Percentiles rank a stretch among this genome's conserved stretches.
These are phyloP conservation scores for Hypoxylon subgilvum DNA, from an alignment of 495 filamentous ascomycete species.

Conservation along the genomic window DNA sequence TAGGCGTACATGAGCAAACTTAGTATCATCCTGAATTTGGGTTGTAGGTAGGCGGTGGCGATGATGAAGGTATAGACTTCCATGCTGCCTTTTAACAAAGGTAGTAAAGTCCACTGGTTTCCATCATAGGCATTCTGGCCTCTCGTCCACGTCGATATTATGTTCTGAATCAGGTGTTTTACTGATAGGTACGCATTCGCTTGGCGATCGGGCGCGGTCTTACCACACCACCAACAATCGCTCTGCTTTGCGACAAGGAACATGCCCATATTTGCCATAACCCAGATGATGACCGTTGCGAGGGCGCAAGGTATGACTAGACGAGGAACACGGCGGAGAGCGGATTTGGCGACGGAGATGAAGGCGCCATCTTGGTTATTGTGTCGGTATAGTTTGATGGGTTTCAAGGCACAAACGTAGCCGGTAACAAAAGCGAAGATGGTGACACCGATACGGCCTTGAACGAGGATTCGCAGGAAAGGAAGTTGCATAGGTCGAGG, in stretches of 20 bases:
- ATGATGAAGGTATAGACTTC: constrained; percentile 63
- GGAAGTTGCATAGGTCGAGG: constrained; percentile 65
- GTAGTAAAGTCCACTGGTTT: constrained; percentile 71
- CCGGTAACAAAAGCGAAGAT: constrained; percentile 72
- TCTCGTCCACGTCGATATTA: constrained; percentile 64
- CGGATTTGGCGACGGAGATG: constrained; percentile 62
- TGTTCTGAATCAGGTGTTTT: constrained; percentile 50
- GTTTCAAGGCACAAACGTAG: constrained; percentile 71
- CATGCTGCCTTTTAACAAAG: constrained; percentile 66
- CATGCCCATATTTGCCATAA: constrained; percentile 62
- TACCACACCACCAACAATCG: constrained; percentile 66
- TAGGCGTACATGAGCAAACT: constrained; percentile 59
- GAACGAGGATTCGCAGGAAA: constrained; percentile 65
- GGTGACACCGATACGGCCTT: constrained; percentile 68
- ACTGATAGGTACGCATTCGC: constrained; percentile 43
- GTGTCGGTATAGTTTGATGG: constrained; percentile 63
- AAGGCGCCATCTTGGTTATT: constrained; percentile 62
- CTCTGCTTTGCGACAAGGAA: constrained; percentile 62
- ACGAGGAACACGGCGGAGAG: constrained; percentile 68
- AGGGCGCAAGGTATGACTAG: constrained; percentile 66
- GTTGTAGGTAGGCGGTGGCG: constrained; percentile 62
- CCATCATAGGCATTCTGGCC: constrained; percentile 66
- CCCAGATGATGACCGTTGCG: constrained; percentile 64
- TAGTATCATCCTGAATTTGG: constrained; percentile 61
- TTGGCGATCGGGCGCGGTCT: constrained; percentile 58